Base-by-base conservation (phyloP, 2,329 filamentous ascomycete genomes). In the Curvularia spicifera region DNA sequence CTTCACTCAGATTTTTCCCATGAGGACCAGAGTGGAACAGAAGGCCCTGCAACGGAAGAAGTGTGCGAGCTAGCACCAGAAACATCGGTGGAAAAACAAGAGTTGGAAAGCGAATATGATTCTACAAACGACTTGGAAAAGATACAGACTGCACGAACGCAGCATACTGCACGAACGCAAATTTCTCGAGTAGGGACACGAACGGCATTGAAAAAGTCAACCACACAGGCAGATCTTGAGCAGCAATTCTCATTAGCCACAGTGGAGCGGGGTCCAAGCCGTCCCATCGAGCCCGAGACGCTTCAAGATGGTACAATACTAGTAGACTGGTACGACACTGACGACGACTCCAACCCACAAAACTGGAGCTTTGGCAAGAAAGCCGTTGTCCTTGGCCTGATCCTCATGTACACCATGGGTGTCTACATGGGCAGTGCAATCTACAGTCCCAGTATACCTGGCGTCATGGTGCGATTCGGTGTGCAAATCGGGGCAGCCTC, bases 371-470 rank as follows among this genome's bases (percentile, higher is more conserved):
- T 68, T 31, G 59, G 61, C 20, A 78, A 73, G 59, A 78, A 78
- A 48, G 57, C 63, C 0, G 65, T 79, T 5, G 77, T 78, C 2
- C 69, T 76, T 0, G 49, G 67, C 4, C 73, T 78, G 61, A 80
- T 81, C 57, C 62, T 85, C 4, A 59, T 88, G 84, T 78, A 89
- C 84, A 89, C 86, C 0, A 84, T 88, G 60, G 82, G 85, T 24
- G 85, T 85, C 4, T 85, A 85, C 66, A 82, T 80, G 65, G 81
- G 81, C 5, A 80, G 78, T 1, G 77, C 81, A 0, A 83, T 88
- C 56, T 87, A 86, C 73, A 70, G 76, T 0, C 75, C 79, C 8
- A 75, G 70, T 15, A 73, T 72, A 7, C 56, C 67, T 7, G 83
- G 83, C 7, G 78, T 89, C 15, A 82, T 83, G 70, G 61, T 75